Conservation (phyloP, 768 basidiomycete species). For the Kwoniella dendrophila region DNA sequence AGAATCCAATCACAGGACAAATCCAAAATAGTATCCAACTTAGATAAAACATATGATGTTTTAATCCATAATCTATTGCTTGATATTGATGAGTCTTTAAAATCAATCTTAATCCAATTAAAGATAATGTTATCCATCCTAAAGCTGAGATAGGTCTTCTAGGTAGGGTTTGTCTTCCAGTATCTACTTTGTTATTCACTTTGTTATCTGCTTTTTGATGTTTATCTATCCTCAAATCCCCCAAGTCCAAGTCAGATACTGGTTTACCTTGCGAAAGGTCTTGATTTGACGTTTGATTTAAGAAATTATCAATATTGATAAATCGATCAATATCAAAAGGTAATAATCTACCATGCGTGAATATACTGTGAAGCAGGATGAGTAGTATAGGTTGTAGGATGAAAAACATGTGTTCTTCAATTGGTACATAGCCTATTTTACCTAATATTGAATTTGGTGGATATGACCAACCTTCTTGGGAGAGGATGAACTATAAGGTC, state of each 20-base stretch:
- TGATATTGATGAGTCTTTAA: conserved; percentile 21
- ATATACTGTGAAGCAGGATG: conserved; percentile 43
- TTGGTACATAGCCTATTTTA: conserved; percentile 42
- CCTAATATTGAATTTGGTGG: conserved; percentile 46
- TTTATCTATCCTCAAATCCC: too few species aligned
- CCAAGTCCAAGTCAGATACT: too few species aligned
- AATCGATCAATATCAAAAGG: conserved; percentile 33
- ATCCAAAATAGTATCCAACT: conserved; percentile 53
- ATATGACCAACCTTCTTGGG: conserved; percentile 46
- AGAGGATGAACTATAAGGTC: conserved; percentile 40
- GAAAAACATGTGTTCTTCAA: conserved; percentile 56
- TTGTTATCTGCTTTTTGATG: neutral
- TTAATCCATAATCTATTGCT: conserved; percentile 27
- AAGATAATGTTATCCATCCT: conserved; percentile 28
- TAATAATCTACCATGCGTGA: conserved; percentile 33
- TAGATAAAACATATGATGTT: conserved; percentile 47
- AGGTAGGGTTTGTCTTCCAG: conserved; percentile 39
- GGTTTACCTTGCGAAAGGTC: too few species aligned
- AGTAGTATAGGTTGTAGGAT: conserved; percentile 51
- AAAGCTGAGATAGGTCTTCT: conserved; percentile 29
- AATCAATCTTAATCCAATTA: conserved; percentile 30
- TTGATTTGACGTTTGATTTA: too few species aligned
- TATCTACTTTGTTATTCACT: neutral
- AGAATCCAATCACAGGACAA: conserved; percentile 45
- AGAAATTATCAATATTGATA: neutral